Evolutionary conservation across 2,329 filamentous ascomycete genomes (phyloP), one percentile per base, ranked within the genome.

Genomic region (Conoideocrella luteorostrata): DNA sequence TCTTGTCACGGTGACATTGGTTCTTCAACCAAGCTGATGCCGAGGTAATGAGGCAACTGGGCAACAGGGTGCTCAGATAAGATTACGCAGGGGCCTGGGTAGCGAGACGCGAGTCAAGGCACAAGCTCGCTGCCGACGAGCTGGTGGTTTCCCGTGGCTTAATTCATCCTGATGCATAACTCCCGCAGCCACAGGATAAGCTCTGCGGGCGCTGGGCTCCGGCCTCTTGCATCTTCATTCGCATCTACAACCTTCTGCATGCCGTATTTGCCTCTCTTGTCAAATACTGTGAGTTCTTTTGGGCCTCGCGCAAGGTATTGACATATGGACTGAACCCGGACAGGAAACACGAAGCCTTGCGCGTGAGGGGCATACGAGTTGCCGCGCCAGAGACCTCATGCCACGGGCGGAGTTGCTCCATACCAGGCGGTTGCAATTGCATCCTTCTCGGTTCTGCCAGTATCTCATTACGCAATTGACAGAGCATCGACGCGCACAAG

Each of bases 391-490:
- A 35, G 33, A 35, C 13, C 33, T 35, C 33, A 35, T 35, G 33
- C 33, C 15, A 20, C 18, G 33, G 33, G 33, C 33, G 18, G 33
- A 35, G 33, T 35, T 35, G 13, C 33, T 35, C 33, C 33, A 35
- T 35, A 35, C 18, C 33, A 9, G 33, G 33, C 33, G 33, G 33
- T 35, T 35, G 33, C 33, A 35, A 35, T 15, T 20, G 33, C 33
- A 10, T 20, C 33, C 13, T 15, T 35, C 13, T 35, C 33, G 15
- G 33, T 17, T 35, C 13, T 35, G 13, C 33, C 33, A 20, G 33
- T 15, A 35, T 35, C 33, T 35, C 33, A 35, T 35, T 35, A 35
- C 33, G 33, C 33, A 35, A 35, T 35, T 35, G 33, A 20, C 33
- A 15, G 33, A 35, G 33, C 33, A 35, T 35, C 9, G 33, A n/a